Conservation (phyloP, 257 asterid genomes). For the Jacaranda copaia region DNA sequence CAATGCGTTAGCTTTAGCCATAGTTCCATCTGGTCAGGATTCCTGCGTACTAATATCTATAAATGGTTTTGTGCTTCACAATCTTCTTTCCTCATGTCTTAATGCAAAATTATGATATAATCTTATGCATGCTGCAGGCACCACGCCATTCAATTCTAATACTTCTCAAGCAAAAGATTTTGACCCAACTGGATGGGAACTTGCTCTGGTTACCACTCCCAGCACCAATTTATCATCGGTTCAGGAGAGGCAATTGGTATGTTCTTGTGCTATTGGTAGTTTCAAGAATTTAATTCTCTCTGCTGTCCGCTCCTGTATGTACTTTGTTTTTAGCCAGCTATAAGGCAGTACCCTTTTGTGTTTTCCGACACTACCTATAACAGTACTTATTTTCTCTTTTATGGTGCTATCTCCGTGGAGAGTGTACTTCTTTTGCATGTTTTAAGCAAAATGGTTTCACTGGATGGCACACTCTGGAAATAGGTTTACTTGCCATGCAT, state of each 20-base stretch:
- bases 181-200: constrained; percentile 94
- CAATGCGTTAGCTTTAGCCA: constrained; percentile 90
- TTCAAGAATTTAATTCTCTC: background rate
- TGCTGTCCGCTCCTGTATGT: background rate
- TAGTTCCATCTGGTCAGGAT: constrained; percentile 78
- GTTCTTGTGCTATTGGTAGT: constrained; percentile 20
- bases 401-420: too few species aligned
- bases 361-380: background rate
- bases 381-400: too few species aligned
- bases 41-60: background rate
- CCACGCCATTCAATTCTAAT: constrained; percentile 51
- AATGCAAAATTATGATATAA: constrained; percentile 2
- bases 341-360: background rate
- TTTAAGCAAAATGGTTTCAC: too few species aligned
- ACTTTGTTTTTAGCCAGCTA: background rate
- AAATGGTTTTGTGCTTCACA: constrained; percentile 9
- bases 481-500: too few species aligned
- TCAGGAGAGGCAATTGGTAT: constrained; percentile 86
- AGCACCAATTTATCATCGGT: constrained; percentile 68
- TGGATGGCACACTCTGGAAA: too few species aligned
- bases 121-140: constrained; percentile 52
- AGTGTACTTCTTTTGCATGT: too few species aligned
- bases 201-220: constrained; percentile 83
- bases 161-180: constrained; percentile 54
- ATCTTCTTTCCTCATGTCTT: constrained; percentile 15